A percentile compares a stretch with the other conserved stretches of the same genome.
Evolutionary conservation across 2,329 filamentous ascomycete species (phyloP).

Genomic region (Zymoseptoria crescenta): DNA sequence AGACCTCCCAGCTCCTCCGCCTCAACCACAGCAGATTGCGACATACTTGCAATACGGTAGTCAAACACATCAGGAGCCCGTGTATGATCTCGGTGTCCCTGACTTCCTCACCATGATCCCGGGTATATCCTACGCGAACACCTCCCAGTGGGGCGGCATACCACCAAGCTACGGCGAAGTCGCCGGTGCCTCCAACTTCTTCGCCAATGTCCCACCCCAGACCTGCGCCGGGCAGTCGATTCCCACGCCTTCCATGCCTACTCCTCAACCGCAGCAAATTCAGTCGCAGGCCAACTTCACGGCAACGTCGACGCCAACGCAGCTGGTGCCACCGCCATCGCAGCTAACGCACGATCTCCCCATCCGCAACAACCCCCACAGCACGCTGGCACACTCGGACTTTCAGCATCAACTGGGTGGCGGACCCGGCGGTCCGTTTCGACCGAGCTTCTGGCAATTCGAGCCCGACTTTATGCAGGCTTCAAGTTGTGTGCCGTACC

Average conservation of each 20-base stretch:
- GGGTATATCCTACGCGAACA: constrained; percentile 35
- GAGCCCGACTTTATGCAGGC: constrained; percentile 36
- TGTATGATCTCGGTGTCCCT: constrained; percentile 23
- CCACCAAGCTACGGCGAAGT: constrained; percentile 13
- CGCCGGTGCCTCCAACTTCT: constrained; percentile 14
- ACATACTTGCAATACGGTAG: constrained; percentile 29
- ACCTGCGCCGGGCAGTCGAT: constrained; percentile 18
- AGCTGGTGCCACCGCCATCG: constrained; percentile 21
- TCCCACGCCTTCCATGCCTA: constrained; percentile 19
- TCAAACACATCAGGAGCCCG: constrained; percentile 21
- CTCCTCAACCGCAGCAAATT: constrained; percentile 22
- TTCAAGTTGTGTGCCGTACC: constrained; percentile 35
- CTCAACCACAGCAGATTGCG: constrained; percentile 24
- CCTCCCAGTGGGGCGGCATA: constrained; percentile 12
- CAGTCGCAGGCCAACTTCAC: constrained; percentile 23
- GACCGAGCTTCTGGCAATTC: constrained; percentile 40
- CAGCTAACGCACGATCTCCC: constrained; percentile 26
- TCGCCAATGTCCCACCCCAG: constrained; percentile 18
- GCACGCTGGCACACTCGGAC: constrained; percentile 15
- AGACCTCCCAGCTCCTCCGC: constrained; percentile 34
- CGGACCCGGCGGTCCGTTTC: constrained; percentile 36
- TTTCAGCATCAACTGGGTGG: constrained; percentile 25
- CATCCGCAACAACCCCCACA: constrained; percentile 21
- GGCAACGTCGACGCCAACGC: constrained; percentile 19
- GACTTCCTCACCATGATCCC: constrained; percentile 40